Conservation (phyloP, 1,139 yeast species). For the Pichia sp. region DNA sequence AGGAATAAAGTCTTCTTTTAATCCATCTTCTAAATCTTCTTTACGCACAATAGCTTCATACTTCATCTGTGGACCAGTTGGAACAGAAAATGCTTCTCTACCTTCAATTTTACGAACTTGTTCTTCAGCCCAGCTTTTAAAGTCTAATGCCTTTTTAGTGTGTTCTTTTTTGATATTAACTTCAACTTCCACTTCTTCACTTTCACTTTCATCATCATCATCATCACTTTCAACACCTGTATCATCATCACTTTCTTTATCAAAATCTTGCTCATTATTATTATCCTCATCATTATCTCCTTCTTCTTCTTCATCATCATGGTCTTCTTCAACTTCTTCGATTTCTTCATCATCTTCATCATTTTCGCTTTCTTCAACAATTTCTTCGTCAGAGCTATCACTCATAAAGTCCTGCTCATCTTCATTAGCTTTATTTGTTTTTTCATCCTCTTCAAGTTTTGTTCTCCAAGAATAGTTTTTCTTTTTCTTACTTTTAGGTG, state of each 20-base stretch:
- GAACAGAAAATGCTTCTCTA: conserved; percentile 41
- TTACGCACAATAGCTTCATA: conserved; percentile 45
- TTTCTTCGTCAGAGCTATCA: conserved; percentile 27
- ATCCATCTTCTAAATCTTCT: conserved; percentile 63
- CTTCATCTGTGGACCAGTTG: conserved; percentile 44
- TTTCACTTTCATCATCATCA: conserved; percentile 29
- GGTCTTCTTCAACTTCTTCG: conserved; percentile 38
- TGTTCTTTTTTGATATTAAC: conserved; percentile 33
- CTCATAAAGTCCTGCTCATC: conserved; percentile 42
- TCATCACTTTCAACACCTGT: conserved; percentile 21
- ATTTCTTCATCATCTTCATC: conserved; percentile 19
- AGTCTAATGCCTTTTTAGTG: conserved; percentile 37
- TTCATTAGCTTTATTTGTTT: conserved; percentile 33
- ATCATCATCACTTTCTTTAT: conserved; percentile 24
- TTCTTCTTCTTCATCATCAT: conserved; percentile 30
- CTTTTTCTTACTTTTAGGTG: conserved; percentile 30
- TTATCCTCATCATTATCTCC: conserved; percentile 23
- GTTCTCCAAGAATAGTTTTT: conserved; percentile 55
- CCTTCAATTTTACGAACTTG: conserved; percentile 57
- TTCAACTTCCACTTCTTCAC: conserved; percentile 24
- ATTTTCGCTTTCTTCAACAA: conserved; percentile 13
- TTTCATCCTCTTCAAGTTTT: conserved; percentile 43
- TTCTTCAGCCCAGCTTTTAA: conserved; percentile 57
- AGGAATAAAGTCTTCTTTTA: conserved; percentile 52
- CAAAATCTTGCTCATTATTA: conserved; percentile 20